These are phyloP conservation scores for Aureobasidium sp. DNA, from an alignment of 2,329 filamentous ascomycete genomes.

Conservation along the genomic window DNA sequence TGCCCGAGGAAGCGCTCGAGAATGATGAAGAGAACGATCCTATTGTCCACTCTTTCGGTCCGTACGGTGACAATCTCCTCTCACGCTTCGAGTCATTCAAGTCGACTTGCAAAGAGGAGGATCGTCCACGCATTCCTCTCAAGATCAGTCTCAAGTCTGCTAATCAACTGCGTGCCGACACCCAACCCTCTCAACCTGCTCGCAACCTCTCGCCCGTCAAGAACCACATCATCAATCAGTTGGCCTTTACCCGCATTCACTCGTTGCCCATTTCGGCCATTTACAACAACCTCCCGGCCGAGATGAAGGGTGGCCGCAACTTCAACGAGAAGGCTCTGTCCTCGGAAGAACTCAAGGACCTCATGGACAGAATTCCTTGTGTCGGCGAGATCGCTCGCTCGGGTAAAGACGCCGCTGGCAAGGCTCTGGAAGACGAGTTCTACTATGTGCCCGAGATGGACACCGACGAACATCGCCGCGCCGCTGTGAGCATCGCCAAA, in stretches of 20 bases:
- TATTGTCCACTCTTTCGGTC: slow-evolving; percentile 86
- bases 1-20: slow-evolving; percentile 59
- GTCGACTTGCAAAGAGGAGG: slow-evolving; percentile 50
- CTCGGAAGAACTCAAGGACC: slow-evolving; percentile 55
- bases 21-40: slow-evolving; percentile 93
- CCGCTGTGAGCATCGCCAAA: slow-evolving; percentile 78
- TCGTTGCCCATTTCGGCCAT: slow-evolving; percentile 87
- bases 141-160: slow-evolving; percentile 21
- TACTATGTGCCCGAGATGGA: slow-evolving; percentile 92
- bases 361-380: slow-evolving; percentile 67
- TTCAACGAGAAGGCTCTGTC: slow-evolving; percentile 33
- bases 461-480: slow-evolving; percentile 64
- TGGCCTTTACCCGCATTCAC: slow-evolving; percentile 87
- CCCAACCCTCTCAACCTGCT: slow-evolving; percentile 15
- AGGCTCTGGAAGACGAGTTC: slow-evolving; percentile 89
- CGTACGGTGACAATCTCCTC: slow-evolving; percentile 80
- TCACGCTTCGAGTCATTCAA: slow-evolving; percentile 71
- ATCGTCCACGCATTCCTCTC: slow-evolving; percentile 31
- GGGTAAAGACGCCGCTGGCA: slow-evolving; percentile 93
- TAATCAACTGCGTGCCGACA: not conserved
- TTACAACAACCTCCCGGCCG: slow-evolving; percentile 71
- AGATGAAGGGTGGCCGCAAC: slow-evolving; percentile 32
- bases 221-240: slow-evolving; percentile 90
- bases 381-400: slow-evolving; percentile 83
- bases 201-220: slow-evolving; percentile 43